phyloP scores from a whole-genome alignment of 192 early-diverging fungal species.

The Coemansia sp. region DNA sequence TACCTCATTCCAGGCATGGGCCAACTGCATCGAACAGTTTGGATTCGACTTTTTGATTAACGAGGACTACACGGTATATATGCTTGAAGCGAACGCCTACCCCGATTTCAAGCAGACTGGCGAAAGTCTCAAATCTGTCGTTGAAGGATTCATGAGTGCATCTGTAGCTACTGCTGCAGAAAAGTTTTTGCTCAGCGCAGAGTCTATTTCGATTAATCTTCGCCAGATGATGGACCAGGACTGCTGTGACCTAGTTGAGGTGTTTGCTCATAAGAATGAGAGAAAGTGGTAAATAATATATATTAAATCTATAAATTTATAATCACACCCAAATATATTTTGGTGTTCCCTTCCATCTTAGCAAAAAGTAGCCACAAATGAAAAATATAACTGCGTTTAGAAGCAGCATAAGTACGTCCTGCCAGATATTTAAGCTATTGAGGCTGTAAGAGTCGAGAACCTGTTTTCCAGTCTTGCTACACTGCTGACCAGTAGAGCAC shows the following conservation, averaged over 20 bases:
- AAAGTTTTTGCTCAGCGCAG: conserved; percentile 18
- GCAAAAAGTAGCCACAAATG: conserved; percentile 26
- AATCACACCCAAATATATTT: conserved; percentile 27
- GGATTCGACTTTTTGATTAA: conserved; percentile 68
- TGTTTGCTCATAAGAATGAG: conserved; percentile 33
- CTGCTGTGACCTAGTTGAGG: conserved; percentile 26
- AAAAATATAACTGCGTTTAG: conserved; percentile 21
- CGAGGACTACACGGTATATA: conserved; percentile 47
- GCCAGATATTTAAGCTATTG: conserved; percentile 28
- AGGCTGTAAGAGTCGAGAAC: conserved; percentile 39
- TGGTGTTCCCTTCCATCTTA: conserved; percentile 49
- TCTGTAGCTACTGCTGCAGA: conserved; percentile 48
- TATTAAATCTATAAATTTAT: not conserved
- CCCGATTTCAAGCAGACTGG: conserved; percentile 73
- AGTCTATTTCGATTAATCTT: conserved; percentile 2
- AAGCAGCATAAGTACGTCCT: conserved; percentile 25
- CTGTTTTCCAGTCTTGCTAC: conserved; percentile 30
- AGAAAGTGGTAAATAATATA: conserved; percentile 31
- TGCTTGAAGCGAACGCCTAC: conserved; percentile 67
- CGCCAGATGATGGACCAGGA: conserved; percentile 18
- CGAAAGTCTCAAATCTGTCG: conserved; percentile 49
- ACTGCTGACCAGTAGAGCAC: conserved; percentile 22
- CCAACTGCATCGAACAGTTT: conserved; percentile 65
- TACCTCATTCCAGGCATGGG: conserved; percentile 62
- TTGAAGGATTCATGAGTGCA: conserved; percentile 59